Evolutionary conservation across 768 basidiomycete genomes (phyloP).

Genomic region (Mycena latifolia): DNA sequence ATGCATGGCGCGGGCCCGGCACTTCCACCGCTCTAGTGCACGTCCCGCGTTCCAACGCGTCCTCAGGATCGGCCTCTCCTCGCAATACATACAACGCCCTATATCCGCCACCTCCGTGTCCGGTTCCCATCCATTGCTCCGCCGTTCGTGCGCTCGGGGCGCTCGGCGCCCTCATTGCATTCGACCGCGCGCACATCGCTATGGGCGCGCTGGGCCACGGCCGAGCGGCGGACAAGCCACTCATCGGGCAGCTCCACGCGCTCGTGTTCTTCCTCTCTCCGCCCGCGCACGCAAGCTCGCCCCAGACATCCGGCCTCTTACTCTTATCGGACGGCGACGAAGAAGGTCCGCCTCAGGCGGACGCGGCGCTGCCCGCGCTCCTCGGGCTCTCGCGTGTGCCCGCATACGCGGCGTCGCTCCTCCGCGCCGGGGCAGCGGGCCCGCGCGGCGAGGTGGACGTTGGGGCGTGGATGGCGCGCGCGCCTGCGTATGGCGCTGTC

Average conservation of each 20-base stretch:
- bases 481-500: constrained; percentile 32
- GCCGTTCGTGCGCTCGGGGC: constrained; percentile 33
- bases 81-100: neutral
- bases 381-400: constrained; percentile 25
- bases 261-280: constrained; percentile 23
- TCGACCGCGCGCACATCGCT: constrained; percentile 28
- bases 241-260: constrained; percentile 26
- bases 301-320: neutral
- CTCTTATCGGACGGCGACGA: neutral
- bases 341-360: neutral
- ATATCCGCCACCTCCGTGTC: neutral
- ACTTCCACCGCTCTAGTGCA: neutral
- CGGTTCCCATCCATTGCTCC: constrained; percentile 27
- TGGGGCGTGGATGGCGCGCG: constrained; percentile 33
- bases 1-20: neutral
- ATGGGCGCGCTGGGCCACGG: neutral
- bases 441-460: constrained; percentile 18
- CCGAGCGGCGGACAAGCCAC: constrained; percentile 14
- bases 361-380: constrained; percentile 20
- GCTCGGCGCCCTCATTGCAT: constrained; percentile 10
- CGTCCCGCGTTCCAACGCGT: neutral
- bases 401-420: constrained; percentile 19
- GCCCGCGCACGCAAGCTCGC: neutral
- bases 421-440: constrained; percentile 16
- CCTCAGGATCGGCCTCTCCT: neutral